phyloP scores from a whole-genome alignment of 768 basidiomycete genomes.

The Daedaleopsis nitida region DNA sequence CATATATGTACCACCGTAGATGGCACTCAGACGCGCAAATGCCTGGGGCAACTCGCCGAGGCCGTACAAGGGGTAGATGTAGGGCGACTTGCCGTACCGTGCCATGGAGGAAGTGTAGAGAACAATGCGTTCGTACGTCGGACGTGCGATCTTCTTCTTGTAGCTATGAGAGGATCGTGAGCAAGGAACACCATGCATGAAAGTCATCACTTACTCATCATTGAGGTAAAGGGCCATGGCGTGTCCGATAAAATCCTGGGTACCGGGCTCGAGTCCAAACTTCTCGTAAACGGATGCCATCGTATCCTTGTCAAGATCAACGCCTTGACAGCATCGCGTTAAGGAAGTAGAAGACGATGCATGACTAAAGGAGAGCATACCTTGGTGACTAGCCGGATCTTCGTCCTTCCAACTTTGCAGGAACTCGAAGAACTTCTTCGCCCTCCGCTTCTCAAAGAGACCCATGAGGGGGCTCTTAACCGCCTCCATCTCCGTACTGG shows the following conservation, averaged over 20 bases:
- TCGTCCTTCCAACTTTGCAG: slow-evolving; percentile 94
- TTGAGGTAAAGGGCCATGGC: slow-evolving; percentile 99
- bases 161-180: slow-evolving; percentile 56
- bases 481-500: slow-evolving; percentile 96
- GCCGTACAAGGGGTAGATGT: slow-evolving; percentile 98
- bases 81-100: slow-evolving; percentile 98
- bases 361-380: slow-evolving; percentile 40
- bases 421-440: slow-evolving; percentile 98
- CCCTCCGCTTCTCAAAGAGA: slow-evolving; percentile 96
- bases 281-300: slow-evolving; percentile 97
- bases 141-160: slow-evolving; percentile 87
- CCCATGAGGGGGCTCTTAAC: slow-evolving; percentile 96
- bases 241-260: slow-evolving; percentile 98
- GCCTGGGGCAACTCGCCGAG: slow-evolving; percentile 99
- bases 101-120: slow-evolving; percentile 99
- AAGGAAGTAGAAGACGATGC: not conserved
- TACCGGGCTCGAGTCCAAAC: slow-evolving; percentile 95
- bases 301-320: slow-evolving; percentile 85
- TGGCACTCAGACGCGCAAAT: slow-evolving; percentile 96
- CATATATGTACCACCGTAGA: slow-evolving; percentile 99
- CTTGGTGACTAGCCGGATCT: slow-evolving; percentile 95
- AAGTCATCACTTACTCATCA: slow-evolving; percentile 73
- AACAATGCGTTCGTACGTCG: slow-evolving; percentile 91
- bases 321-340: slow-evolving; percentile 46
- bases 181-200: not conserved